Evolutionary conservation across 1,139 yeast species (phyloP), one percentile per base, ranked within the genome.

Genomic region (Meyerozyma guilliermondii): DNA sequence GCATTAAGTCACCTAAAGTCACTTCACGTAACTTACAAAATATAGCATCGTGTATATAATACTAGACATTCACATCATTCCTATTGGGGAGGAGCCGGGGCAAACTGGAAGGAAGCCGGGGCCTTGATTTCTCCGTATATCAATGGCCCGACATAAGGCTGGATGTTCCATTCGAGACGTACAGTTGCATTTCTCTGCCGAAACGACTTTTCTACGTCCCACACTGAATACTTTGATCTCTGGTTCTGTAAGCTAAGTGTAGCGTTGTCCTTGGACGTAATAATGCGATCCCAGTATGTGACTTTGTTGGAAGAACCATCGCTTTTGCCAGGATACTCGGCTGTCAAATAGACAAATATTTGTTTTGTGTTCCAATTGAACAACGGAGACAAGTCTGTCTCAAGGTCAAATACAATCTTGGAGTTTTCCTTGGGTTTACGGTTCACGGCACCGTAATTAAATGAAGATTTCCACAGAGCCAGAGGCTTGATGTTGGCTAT

Each of bases 291-390:
- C 98, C 98, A 92, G 57, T 87, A 81, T 0, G 94, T 86, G 31
- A 91, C 87, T 47, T 81, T 80, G 65, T 83, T 87, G 18, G 64
- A 60, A 2, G 80, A 68, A 3, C 65, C 73, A 2, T 59, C 62
- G 34, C 66, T 66, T 51, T 73, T 74, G 2, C 92, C 92, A 10
- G 83, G 81, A 56, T 91, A 89, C 55, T 88, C 94, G 1, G 95
- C 96, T 2, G 95, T 87, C 48, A 92, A 71, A 56, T 91, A 92
- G 5, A 85, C 86, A 59, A 92, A 91, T 17, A 92, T 80, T 62
- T 92, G 98, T 58, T 92, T 92, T 10, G 98, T 92, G 65, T 92
- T 92, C 97, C 98, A 92, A 62, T 87, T 89, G 76, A 91, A 91
- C 44, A 92, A 71, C 1, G 89, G 81, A 1, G 85, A 61, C 52